Evolutionary conservation across 2,329 filamentous ascomycete species (phyloP).

Genomic region (Fusarium subtropicale): DNA sequence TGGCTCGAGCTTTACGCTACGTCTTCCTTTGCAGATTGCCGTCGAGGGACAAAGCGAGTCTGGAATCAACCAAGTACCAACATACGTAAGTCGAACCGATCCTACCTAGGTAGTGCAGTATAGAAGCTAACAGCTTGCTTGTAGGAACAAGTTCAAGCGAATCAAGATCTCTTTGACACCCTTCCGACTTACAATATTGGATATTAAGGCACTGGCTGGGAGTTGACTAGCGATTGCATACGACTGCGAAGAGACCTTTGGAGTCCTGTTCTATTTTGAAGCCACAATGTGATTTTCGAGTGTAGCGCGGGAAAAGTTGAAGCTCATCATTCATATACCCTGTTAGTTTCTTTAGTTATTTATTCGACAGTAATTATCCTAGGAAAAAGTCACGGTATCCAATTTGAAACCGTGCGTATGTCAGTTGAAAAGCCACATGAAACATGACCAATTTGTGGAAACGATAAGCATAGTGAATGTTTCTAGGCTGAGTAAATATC

Average conservation of each 20-base stretch:
- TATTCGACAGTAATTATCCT: too few relatives aligned
- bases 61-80: slow-evolving; percentile 15
- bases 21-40: slow-evolving; percentile 25
- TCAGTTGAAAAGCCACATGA: too few relatives aligned
- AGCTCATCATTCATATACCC: background rate
- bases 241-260: background rate
- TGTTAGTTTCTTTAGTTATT: background rate
- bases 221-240: background rate
- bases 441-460: too few relatives aligned
- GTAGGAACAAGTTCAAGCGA: slow-evolving; percentile 27
- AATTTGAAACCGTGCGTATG: too few relatives aligned
- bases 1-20: slow-evolving; percentile 12
- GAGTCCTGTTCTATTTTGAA: background rate
- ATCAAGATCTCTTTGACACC: slow-evolving; percentile 17
- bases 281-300: background rate
- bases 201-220: background rate
- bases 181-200: slow-evolving; percentile 23
- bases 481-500: too few relatives aligned
- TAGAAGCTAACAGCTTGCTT: background rate
- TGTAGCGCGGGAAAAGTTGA: too few relatives aligned
- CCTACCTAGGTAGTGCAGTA: rapidly evolving
- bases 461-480: too few relatives aligned
- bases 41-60: slow-evolving; percentile 2
- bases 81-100: slow-evolving; percentile 12
- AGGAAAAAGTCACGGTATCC: background rate